A percentile compares a stretch with the other conserved stretches of the same genome.
Conservation (phyloP, 192 early-diverging fungal species). For the Mortierella antarctica region DNA sequence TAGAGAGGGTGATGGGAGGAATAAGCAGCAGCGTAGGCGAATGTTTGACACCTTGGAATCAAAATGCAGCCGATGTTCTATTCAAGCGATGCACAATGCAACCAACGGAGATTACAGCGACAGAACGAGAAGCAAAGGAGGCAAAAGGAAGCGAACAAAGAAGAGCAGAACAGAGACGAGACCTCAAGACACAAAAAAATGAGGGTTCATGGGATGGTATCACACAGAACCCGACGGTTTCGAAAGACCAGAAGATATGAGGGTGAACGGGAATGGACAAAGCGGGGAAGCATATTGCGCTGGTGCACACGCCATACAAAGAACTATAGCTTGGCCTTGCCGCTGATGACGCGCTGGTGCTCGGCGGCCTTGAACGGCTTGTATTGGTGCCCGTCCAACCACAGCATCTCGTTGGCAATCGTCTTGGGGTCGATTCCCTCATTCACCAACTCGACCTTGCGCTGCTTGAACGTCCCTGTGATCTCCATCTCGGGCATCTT, state of each 20-base stretch:
- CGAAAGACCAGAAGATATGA: neutral
- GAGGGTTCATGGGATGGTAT: neutral
- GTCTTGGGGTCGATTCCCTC: constrained; percentile 57
- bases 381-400: constrained; percentile 58
- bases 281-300: neutral
- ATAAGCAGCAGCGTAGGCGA: too few relatives aligned
- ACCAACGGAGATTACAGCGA: too few relatives aligned
- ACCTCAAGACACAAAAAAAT: neutral
- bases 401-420: constrained; percentile 54
- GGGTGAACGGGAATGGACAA: neutral
- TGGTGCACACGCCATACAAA: neutral
- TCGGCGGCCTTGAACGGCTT: constrained; percentile 50
- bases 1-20: too few relatives aligned
- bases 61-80: too few relatives aligned
- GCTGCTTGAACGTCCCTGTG: constrained; percentile 65
- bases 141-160: neutral
- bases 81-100: too few relatives aligned
- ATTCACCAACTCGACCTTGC: constrained; percentile 58
- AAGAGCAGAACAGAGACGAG: neutral
- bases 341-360: constrained; percentile 29
- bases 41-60: too few relatives aligned
- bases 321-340: constrained; percentile 35
- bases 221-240: neutral
- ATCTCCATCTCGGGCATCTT: constrained; percentile 59
- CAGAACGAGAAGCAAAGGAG: neutral